Base-by-base conservation (phyloP, 164 flowering plant genomes). In the Macadamia integrifolia region DNA sequence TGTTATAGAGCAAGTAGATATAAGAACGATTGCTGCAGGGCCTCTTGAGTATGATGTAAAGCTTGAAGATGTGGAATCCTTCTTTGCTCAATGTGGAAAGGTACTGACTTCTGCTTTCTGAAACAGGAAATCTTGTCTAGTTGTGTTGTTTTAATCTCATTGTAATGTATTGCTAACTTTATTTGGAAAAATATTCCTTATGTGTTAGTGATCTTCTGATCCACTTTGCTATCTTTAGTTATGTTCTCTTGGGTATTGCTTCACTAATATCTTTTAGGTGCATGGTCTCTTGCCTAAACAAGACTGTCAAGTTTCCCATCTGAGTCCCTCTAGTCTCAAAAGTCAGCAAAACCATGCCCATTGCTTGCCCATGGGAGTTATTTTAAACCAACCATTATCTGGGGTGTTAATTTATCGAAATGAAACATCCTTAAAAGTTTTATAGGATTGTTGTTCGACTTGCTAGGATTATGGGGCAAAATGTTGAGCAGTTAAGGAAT, bases 21-120 rank as follows among this genome's bases (percentile, higher is more conserved):
- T 18, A n/a, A 83, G 90, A 69, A 94, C 98, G 0, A 61, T 92
- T 67, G 91, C 97, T 72, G 98, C 84, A 32, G 82, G 93, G 3
- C 97, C 97, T 13, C 72, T 94, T 6, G 81, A 79, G 60, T 82
- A 86, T 70, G 74, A 83, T 76, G 82, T 79, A 9, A 84, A 81
- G 66, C 85, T 73, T 62, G 98, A 94, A 75, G 92, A 86, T 57
- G 80, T 92, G 61, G 95, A 92, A 60, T 68, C 87, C 49, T 90
- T 85, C 79, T 94, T 94, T 72, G 56, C 74, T 67, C 82, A 90
- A 69, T 80, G 69, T 80, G 93, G 81, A 44, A 87, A 90, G 95
- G 98, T 94, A 66, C 56, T 48, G 9, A 0, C n/a, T 53, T 14
- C 15, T 17, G 6, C 15, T 53, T 53, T 53, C 15, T 1, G 4